Percentiles rank a stretch among this genome's conserved stretches.
Conservation (phyloP, 768 basidiomycete genomes). For the Plicaturopsis crispa region DNA sequence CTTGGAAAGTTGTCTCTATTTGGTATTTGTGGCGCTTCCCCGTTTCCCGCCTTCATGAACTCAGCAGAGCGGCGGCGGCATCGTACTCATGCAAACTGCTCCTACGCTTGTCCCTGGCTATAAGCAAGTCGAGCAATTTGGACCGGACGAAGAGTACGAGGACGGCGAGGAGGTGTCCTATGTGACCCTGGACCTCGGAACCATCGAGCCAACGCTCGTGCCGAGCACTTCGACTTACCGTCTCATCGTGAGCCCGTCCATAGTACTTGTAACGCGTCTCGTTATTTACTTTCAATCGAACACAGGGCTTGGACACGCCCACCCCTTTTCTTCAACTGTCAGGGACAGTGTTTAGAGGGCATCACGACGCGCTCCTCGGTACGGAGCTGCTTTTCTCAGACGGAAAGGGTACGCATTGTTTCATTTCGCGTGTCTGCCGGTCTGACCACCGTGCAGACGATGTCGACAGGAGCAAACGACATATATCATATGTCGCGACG, state of each 20-base stretch:
- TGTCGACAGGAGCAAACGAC: conserved; percentile 39
- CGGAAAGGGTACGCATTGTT: conserved; percentile 39
- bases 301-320: conserved; percentile 68
- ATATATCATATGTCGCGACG: conserved; percentile 48
- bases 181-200: conserved; percentile 68
- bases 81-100: conserved; percentile 6
- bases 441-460: conserved; percentile 24
- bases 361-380: conserved; percentile 60
- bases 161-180: conserved; percentile 51
- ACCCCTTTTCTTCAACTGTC: conserved; percentile 73
- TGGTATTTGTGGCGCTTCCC: no score
- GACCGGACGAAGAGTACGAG: conserved; percentile 60
- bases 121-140: conserved; percentile 60
- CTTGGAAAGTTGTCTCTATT: no score
- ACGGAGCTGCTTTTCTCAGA: conserved; percentile 75
- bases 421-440: background rate
- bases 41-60: no score
- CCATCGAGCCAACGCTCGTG: conserved; percentile 65
- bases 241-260: conserved; percentile 52
- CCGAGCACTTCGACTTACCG: conserved; percentile 65
- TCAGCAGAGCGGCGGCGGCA: no score
- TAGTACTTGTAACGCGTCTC: background rate
- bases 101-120: conserved; percentile 46
- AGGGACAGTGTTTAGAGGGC: conserved; percentile 67
- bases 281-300: background rate